These are phyloP conservation scores for Arthroderma uncinatum DNA, from an alignment of 2,329 filamentous ascomycete species.

Conservation along the genomic window DNA sequence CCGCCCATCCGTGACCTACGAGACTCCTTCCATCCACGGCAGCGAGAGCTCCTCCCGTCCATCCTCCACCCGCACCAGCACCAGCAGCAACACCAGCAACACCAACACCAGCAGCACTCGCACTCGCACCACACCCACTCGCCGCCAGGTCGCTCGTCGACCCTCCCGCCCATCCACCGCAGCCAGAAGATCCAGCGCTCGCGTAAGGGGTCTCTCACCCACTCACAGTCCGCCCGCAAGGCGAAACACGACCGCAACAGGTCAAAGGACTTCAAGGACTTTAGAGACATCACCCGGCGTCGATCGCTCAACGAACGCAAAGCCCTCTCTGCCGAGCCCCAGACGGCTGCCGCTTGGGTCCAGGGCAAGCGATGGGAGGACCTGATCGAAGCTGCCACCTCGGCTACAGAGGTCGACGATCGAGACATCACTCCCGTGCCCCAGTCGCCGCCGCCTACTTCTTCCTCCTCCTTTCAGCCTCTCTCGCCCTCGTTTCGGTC, in stretches of 20 bases:
- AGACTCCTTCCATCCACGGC: conserved; percentile 52
- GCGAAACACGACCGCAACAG: conserved; percentile 69
- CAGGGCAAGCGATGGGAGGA: conserved; percentile 93
- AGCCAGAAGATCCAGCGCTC: conserved; percentile 59
- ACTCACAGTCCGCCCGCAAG: conserved; percentile 56
- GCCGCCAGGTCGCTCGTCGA: conserved; percentile 76
- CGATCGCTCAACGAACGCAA: conserved; percentile 67
- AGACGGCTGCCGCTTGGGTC: conserved; percentile 56
- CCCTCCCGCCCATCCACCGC: conserved; percentile 70
- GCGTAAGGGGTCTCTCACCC: conserved; percentile 64
- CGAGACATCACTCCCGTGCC: conserved; percentile 71
- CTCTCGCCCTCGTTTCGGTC: conserved; percentile 32
- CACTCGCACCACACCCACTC: conserved; percentile 43
- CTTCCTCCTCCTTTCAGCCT: conserved; percentile 23
- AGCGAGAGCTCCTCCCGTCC: conserved; percentile 68
- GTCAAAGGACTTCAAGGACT: conserved; percentile 52
- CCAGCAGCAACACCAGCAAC: too few relatives aligned
- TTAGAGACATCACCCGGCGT: conserved; percentile 44
- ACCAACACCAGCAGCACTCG: background rate
- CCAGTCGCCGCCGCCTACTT: conserved; percentile 1
- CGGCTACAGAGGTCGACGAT: conserved; percentile 79
- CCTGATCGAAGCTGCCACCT: conserved; percentile 86
- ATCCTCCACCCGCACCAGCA: conserved; percentile 45
- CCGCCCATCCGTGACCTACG: conserved; percentile 58
- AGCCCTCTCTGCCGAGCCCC: conserved; percentile 75